A percentile compares a stretch with the other conserved stretches of the same genome.
Evolutionary conservation across 495 filamentous ascomycete genomes (phyloP).

Genomic region (Talaromyces ruber): DNA sequence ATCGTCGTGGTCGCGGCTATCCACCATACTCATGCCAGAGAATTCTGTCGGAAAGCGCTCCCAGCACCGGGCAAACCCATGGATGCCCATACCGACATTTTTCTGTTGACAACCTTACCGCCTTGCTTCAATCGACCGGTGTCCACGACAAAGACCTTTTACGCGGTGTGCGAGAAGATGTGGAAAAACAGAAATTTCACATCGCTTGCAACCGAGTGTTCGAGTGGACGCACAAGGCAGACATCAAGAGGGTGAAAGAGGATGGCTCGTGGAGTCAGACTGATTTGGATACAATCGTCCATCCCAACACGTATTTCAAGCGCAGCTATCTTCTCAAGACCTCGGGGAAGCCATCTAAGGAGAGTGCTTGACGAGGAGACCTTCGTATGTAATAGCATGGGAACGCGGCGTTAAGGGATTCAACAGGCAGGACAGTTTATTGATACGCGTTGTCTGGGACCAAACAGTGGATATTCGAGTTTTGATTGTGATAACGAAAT

Average conservation of each 20-base stretch:
- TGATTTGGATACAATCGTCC: slow-evolving; percentile 89
- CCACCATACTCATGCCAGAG: slow-evolving; percentile 89
- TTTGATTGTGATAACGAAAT: background rate
- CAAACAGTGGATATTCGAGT: background rate
- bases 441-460: background rate
- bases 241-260: slow-evolving; percentile 85
- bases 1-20: slow-evolving; percentile 76
- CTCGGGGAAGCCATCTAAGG: slow-evolving; percentile 23
- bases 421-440: background rate
- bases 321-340: slow-evolving; percentile 83
- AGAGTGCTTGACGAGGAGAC: slow-evolving; percentile 37
- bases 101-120: slow-evolving; percentile 71
- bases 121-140: slow-evolving; percentile 63
- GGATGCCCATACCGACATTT: slow-evolving; percentile 96
- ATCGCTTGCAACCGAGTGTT: slow-evolving; percentile 97
- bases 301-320: slow-evolving; percentile 98
- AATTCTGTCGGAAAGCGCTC: slow-evolving; percentile 77
- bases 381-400: background rate
- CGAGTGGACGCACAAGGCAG: slow-evolving; percentile 74
- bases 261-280: slow-evolving; percentile 64
- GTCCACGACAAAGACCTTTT: slow-evolving; percentile 71
- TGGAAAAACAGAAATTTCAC: slow-evolving; percentile 81
- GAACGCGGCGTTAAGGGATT: slow-evolving; percentile 1
- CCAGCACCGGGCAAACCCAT: slow-evolving; percentile 76
- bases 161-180: slow-evolving; percentile 77